These are phyloP conservation scores for Aspergillus steynii DNA, from an alignment of 495 filamentous ascomycete genomes.

Conservation along the genomic window DNA sequence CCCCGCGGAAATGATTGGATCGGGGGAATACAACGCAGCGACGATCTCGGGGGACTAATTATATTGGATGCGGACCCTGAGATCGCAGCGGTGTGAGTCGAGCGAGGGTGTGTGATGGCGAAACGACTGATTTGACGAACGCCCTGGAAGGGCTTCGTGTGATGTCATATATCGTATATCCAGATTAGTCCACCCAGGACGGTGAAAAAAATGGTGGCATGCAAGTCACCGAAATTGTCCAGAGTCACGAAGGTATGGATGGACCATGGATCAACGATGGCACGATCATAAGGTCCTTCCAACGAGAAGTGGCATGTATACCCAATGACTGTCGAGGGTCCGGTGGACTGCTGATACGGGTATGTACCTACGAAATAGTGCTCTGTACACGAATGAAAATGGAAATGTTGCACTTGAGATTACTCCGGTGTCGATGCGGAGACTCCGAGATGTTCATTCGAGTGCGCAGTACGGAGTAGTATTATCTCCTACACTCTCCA, in stretches of 20 bases:
- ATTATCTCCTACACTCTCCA: too few relatives aligned
- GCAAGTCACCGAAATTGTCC: not conserved
- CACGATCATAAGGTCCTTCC: too few relatives aligned
- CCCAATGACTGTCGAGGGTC: not conserved
- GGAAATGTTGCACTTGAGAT: not conserved
- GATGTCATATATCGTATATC: not conserved
- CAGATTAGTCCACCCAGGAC: not conserved
- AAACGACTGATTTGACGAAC: too few relatives aligned
- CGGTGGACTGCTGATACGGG: too few relatives aligned
- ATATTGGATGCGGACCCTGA: conserved; percentile 23
- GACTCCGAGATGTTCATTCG: too few relatives aligned
- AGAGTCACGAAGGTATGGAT: not conserved
- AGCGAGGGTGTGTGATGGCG: not conserved
- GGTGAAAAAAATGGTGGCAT: not conserved
- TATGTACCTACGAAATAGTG: conserved; percentile 2
- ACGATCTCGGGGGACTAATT: conserved; percentile 11
- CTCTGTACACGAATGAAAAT: conserved; percentile 17
- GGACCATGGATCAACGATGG: not conserved
- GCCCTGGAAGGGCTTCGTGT: too few relatives aligned
- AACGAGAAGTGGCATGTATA: not conserved
- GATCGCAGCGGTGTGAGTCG: conserved; percentile 18
- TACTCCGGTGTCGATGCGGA: too few relatives aligned
- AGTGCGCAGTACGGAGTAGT: too few relatives aligned
- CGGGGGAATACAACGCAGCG: conserved; percentile 27
- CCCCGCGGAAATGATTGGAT: conserved; percentile 22